Evolutionary conservation across 139 green algal species (phyloP), one percentile per base, ranked within the genome.

Genomic region (Medakamo hakoo): DNA sequence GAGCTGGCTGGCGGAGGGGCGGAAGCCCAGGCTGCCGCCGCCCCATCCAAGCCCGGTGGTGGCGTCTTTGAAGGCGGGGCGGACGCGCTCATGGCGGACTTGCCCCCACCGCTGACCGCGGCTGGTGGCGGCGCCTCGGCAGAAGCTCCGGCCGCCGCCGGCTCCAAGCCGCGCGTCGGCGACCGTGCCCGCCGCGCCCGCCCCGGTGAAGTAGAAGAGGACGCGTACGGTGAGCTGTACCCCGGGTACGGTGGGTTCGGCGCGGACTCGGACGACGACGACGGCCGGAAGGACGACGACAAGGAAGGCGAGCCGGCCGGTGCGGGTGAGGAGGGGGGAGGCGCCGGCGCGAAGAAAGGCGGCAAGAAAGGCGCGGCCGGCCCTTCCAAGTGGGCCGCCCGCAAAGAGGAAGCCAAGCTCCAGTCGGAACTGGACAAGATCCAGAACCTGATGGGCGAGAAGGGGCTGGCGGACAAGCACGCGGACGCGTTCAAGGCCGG

Each of bases 351-450:
- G 16, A 52, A 52, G 40, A 23, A 9, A 27, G 55, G n/a, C 55
- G 19, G 21, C n/a, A 4, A 26, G 23, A 9, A 9, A 9, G 4
- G 55, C 58, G n/a, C 27, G 25, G 5, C 23, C 27, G 24, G 5
- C 20, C 56, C 56, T 18, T 23, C 56, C 20, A 30, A 52, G 21
- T 5, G 59, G 27, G 58, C 59, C 40, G 40, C 5, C 9, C 40
- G 40, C 40, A 16, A 9, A 60, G 56, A 71, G 31, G 74, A 84
- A 9, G 57, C 78, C 30, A 91, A 91, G 76, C 64, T 92, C 57
- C 70, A 82, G 32, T 76, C 72, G 4, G 73, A 92, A 71, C 62
- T 91, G 40, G 58, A 72, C 16, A 78, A 84, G 69, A 91, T 92
- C 57, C 63, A 89, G 63, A 59, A 67, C 23, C 30, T 91, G 1